Conservation (phyloP, 2,329 filamentous ascomycete species). For the Cladophialophora psammophila region DNA sequence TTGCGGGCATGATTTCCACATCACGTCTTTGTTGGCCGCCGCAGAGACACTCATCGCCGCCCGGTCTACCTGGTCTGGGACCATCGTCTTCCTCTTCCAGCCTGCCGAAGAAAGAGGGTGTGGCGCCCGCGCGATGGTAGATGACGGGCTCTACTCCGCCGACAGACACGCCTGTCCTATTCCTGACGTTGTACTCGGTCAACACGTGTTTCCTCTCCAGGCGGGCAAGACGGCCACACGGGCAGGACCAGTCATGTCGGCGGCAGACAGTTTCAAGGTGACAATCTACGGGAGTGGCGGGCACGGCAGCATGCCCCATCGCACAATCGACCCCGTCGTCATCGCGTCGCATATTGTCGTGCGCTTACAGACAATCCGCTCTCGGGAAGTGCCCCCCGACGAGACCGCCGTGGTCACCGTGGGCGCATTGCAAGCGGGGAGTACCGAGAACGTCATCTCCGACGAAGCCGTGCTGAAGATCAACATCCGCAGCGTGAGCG, state of each 20-base stretch:
- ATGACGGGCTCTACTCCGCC: constrained; percentile 63
- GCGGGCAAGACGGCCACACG: constrained; percentile 52
- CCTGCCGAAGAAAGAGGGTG: constrained; percentile 70
- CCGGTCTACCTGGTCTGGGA: constrained; percentile 65
- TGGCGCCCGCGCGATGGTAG: constrained; percentile 69
- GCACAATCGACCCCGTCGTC: constrained; percentile 65
- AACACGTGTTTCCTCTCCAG: constrained; percentile 61
- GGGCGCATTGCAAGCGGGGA: constrained; percentile 64
- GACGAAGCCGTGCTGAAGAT: constrained; percentile 63
- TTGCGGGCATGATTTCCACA: constrained; percentile 68
- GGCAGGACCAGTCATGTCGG: constrained; percentile 52
- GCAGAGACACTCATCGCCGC: constrained; percentile 58
- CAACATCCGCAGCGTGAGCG: constrained; percentile 60
- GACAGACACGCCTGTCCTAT: constrained; percentile 51
- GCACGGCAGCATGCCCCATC: constrained; percentile 65
- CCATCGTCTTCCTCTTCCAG: constrained; percentile 70
- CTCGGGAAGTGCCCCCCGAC: constrained; percentile 61
- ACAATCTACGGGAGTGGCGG: constrained; percentile 66
- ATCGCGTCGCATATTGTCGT: constrained; percentile 64
- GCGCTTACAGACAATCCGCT: constrained; percentile 66
- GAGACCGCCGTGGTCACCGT: constrained; percentile 67
- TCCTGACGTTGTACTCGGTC: constrained; percentile 64
- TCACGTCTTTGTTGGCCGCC: constrained; percentile 63
- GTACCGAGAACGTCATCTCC: constrained; percentile 67
- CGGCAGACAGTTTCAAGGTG: constrained; percentile 57